A percentile compares a stretch with the other conserved stretches of the same genome.
Conservation (phyloP, 495 filamentous ascomycete genomes). For the Xylona heveae region DNA sequence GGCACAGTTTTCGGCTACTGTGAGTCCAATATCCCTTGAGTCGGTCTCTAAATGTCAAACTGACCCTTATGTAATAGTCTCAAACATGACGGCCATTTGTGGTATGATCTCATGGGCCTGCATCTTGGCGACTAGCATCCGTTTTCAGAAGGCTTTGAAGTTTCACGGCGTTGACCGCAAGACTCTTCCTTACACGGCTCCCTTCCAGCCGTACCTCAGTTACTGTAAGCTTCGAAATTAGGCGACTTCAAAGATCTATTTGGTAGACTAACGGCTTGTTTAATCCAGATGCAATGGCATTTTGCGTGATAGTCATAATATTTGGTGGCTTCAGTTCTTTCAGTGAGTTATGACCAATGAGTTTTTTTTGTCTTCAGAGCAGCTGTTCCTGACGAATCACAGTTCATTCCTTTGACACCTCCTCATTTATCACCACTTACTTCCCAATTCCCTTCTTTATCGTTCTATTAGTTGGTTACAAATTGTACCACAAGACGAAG, state of each 20-base stretch:
- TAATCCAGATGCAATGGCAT: constrained; percentile 8
- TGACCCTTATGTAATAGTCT: constrained; percentile 4
- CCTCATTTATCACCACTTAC: constrained; percentile 10
- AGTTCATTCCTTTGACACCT: constrained; percentile 9
- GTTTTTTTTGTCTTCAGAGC: not conserved
- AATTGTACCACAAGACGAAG: constrained; percentile 10
- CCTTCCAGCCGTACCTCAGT: too few relatives aligned
- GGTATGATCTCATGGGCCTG: constrained; percentile 11
- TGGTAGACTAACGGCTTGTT: too few relatives aligned
- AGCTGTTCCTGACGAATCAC: too few relatives aligned
- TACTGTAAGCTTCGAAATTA: constrained; percentile 10
- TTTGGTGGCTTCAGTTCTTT: constrained; percentile 12
- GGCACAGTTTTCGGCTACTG: constrained; percentile 11
- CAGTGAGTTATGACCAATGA: constrained; percentile 5
- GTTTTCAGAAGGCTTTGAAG: too few relatives aligned
- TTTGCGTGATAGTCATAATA: constrained; percentile 10
- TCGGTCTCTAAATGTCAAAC: too few relatives aligned
- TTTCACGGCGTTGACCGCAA: too few relatives aligned
- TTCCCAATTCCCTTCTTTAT: constrained; percentile 9
- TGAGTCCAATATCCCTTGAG: constrained; percentile 4
- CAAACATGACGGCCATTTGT: constrained; percentile 11
- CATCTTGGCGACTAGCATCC: constrained; percentile 11
- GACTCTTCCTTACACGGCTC: too few relatives aligned
- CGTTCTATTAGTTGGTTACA: constrained; percentile 9
- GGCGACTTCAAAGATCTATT: too few relatives aligned